A percentile compares a stretch with the other conserved stretches of the same genome.
Evolutionary conservation across 768 basidiomycete genomes (phyloP).

Genomic region (Nevesoporus exiguus): DNA sequence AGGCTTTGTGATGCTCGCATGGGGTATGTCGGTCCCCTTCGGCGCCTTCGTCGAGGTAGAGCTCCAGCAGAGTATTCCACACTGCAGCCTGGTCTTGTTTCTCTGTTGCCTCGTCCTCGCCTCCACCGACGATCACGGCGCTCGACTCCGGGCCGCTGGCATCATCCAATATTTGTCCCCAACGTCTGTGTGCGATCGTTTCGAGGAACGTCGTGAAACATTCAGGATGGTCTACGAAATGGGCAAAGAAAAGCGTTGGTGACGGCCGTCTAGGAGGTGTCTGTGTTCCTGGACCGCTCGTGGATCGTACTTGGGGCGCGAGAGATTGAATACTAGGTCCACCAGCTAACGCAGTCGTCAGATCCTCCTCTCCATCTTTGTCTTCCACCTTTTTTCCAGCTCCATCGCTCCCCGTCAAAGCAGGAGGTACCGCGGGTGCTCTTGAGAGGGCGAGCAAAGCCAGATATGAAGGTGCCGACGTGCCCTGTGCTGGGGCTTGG

Average conservation of each 20-base stretch:
- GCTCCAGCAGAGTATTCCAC: constrained; percentile 94
- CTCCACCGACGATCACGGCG: constrained; percentile 11
- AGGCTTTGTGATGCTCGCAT: constrained; percentile 52
- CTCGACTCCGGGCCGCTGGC: constrained; percentile 8
- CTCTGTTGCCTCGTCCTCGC: constrained; percentile 49
- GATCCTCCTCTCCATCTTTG: constrained; percentile 16
- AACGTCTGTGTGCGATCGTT: constrained; percentile 73
- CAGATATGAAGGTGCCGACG: constrained; percentile 59
- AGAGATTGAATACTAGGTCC: constrained; percentile 26
- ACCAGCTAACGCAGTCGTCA: constrained; percentile 17
- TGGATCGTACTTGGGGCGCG: constrained; percentile 5
- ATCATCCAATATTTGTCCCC: constrained; percentile 68
- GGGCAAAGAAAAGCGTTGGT: constrained; percentile 85
- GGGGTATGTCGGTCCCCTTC: constrained; percentile 21
- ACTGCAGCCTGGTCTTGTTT: constrained; percentile 74
- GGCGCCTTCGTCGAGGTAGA: constrained; percentile 63
- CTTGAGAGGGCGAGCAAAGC: constrained; percentile 77
- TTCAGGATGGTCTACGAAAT: constrained; percentile 85
- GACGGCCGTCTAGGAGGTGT: constrained; percentile 59
- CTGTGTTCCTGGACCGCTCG: constrained; percentile 14
- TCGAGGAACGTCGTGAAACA: constrained; percentile 89
- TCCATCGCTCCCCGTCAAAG: constrained; percentile 35
- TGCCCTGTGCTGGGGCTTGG: constrained; percentile 23
- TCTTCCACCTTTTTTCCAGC: constrained; percentile 18
- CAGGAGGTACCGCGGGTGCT: constrained; percentile 40